Conservation (phyloP, 352 stramenopile genomes). For the Globisporangium perplexum region DNA sequence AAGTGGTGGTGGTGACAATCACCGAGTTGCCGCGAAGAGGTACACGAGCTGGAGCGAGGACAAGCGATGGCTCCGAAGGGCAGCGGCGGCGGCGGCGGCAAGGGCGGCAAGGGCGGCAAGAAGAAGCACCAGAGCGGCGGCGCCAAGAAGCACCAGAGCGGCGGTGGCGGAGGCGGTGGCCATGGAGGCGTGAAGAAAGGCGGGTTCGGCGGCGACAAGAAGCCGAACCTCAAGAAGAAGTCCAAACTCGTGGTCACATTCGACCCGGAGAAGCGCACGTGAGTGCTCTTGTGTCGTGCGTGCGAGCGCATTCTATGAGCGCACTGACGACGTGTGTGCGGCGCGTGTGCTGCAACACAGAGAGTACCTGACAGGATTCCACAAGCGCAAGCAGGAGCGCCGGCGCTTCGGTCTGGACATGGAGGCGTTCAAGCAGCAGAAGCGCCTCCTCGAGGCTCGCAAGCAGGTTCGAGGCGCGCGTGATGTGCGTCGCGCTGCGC, state of each 20-base stretch:
- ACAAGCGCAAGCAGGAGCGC: slow-evolving; percentile 84
- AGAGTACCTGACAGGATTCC: slow-evolving; percentile 83
- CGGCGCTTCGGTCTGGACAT: slow-evolving; percentile 84
- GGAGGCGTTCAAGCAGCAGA: slow-evolving; percentile 88
- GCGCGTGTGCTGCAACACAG: slow-evolving; percentile 16
- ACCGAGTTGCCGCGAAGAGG: not conserved
- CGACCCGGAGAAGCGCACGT: slow-evolving; percentile 84
- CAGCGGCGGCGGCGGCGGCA: not conserved
- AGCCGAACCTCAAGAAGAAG: slow-evolving; percentile 63
- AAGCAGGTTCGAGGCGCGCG: slow-evolving; percentile 40
- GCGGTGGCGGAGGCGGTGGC: not conserved
- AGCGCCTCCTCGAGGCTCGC: slow-evolving; percentile 66
- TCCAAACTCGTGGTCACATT: slow-evolving; percentile 86
- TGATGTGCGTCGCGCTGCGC: not conserved
- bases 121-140: slow-evolving; percentile 3
- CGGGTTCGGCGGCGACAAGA: slow-evolving; percentile 14
- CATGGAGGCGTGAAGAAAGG: not conserved
- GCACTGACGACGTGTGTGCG: not conserved
- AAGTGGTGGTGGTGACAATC: too few relatives aligned
- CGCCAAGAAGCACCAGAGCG: slow-evolving; percentile 2
- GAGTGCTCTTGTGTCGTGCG: slow-evolving; percentile 10
- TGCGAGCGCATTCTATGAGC: not conserved
- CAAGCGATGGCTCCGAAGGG: not conserved
- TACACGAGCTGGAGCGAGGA: not conserved
- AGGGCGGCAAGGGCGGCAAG: not conserved